Base-by-base conservation (phyloP, 495 filamentous ascomycete species). In the Aspergillus hancockii region DNA sequence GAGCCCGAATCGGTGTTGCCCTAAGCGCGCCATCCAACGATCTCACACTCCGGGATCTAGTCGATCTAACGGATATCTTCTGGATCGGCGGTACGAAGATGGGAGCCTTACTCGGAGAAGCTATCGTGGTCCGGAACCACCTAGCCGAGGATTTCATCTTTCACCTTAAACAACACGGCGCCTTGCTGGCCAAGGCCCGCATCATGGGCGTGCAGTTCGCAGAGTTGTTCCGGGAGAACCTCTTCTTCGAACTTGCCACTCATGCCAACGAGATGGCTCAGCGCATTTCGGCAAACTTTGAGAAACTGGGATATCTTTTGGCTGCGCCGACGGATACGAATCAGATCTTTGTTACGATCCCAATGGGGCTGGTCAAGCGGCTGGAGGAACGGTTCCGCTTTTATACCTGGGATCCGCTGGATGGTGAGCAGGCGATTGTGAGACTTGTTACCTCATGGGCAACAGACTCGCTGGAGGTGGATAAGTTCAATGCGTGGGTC, bases 81-180 rank as follows among this genome's bases (percentile, higher is more conserved):
- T 79, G 76, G 76, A 73, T 79, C 31, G 76, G 76, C 13, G 76
- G 76, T 0, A 79, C 76, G 22, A 79, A 79, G 58, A 70, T 71
- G 43, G 76, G 76, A 16, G 75, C 75, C 0, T 52, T 79, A 23
- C 64, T 79, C 41, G 76, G 76, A 8, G 76, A 79, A 53, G 76
- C 74, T 0, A 75, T 79, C 40, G 72, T 79, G 9, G 70, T 79
- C 25, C 67, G 67, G 50, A 70, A 68, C 40, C 34, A 51, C 3
- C 52, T 79, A 3, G 68, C 71, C 0, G 75, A 78, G 19, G 76
- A 70, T 23, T 79, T 79, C 43, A 67, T 68, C 16, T 75, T 77
- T 58, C 70, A 79, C 52, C 63, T 79, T 58, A 79, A 79, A 52
- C 76, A 77, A 49, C 74, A 74, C 50, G 76, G 76, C 23, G 75